A percentile compares a stretch with the other conserved stretches of the same genome.
Evolutionary conservation across 2,329 filamentous ascomycete species (phyloP).

Genomic region (Monilinia polystroma): DNA sequence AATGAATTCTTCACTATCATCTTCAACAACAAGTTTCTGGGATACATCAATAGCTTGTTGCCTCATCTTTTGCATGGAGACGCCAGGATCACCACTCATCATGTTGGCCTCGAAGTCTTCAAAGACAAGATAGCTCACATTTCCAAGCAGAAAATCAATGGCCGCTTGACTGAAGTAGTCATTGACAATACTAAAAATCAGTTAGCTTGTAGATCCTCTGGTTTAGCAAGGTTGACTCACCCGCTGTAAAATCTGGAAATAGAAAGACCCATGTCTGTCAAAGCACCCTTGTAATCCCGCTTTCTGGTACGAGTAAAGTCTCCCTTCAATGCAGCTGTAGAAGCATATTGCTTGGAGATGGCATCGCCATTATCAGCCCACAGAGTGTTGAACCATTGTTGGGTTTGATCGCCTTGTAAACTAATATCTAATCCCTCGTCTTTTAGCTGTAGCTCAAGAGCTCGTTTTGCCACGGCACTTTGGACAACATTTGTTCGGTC

Average conservation of each 20-base stretch:
- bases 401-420: slow-evolving; percentile 72
- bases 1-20: slow-evolving; percentile 80
- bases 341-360: slow-evolving; percentile 93
- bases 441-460: slow-evolving; percentile 76
- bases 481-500: slow-evolving; percentile 96
- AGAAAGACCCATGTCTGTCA: slow-evolving; percentile 89
- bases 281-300: slow-evolving; percentile 82
- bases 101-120: slow-evolving; percentile 93
- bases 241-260: slow-evolving; percentile 72
- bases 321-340: slow-evolving; percentile 91
- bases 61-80: slow-evolving; percentile 80
- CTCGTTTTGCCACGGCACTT: slow-evolving; percentile 81
- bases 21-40: slow-evolving; percentile 79
- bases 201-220: slow-evolving; percentile 20
- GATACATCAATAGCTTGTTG: slow-evolving; percentile 89
- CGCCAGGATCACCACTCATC: slow-evolving; percentile 87
- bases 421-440: slow-evolving; percentile 74
- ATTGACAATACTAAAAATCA: slow-evolving; percentile 75
- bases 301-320: slow-evolving; percentile 93
- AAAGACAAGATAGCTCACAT: slow-evolving; percentile 80
- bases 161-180: slow-evolving; percentile 96
- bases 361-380: slow-evolving; percentile 99
- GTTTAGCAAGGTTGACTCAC: slow-evolving; percentile 44
- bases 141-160: slow-evolving; percentile 91
- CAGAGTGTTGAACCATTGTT: slow-evolving; percentile 90